Evolutionary conservation across 2,329 filamentous ascomycete species (phyloP).

Genomic region (Colletotrichum sp.): DNA sequence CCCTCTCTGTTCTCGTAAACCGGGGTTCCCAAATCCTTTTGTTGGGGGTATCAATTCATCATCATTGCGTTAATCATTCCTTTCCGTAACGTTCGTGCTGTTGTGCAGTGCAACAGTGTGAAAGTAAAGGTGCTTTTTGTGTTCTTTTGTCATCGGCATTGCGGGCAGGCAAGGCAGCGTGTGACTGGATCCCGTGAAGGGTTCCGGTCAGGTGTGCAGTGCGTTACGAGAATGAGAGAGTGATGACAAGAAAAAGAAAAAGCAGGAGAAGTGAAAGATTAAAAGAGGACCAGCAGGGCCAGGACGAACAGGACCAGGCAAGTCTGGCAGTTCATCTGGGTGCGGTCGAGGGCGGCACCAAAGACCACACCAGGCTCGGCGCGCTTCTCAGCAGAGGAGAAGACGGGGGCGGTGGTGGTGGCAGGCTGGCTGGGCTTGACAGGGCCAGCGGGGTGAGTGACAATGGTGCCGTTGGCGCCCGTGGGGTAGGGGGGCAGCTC

Average conservation of each 20-base stretch:
- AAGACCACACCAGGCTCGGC: constrained; percentile 31
- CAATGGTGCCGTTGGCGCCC: constrained; percentile 23
- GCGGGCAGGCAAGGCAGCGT: not conserved
- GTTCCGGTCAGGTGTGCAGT: not conserved
- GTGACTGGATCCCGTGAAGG: not conserved
- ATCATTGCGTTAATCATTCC: not conserved
- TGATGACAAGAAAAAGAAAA: not conserved
- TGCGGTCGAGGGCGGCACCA: constrained; percentile 29
- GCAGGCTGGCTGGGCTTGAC: not conserved
- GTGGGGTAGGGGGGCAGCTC: constrained; percentile 23
- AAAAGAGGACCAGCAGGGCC: constrained; percentile 35
- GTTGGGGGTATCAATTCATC: not conserved
- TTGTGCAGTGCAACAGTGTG: not conserved
- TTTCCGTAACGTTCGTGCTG: not conserved
- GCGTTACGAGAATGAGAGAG: not conserved
- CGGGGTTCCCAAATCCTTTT: not conserved
- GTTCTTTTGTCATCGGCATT: not conserved
- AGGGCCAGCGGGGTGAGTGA: constrained; percentile 7
- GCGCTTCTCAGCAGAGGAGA: constrained; percentile 37
- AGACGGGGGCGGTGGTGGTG: constrained; percentile 25
- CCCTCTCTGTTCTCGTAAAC: not conserved
- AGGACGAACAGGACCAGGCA: constrained; percentile 41
- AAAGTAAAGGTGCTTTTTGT: not conserved
- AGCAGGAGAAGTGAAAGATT: constrained; percentile 1
- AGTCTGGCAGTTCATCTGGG: constrained; percentile 32